phyloP scores from a whole-genome alignment of 768 basidiomycete species.

The Suillus placidus region DNA sequence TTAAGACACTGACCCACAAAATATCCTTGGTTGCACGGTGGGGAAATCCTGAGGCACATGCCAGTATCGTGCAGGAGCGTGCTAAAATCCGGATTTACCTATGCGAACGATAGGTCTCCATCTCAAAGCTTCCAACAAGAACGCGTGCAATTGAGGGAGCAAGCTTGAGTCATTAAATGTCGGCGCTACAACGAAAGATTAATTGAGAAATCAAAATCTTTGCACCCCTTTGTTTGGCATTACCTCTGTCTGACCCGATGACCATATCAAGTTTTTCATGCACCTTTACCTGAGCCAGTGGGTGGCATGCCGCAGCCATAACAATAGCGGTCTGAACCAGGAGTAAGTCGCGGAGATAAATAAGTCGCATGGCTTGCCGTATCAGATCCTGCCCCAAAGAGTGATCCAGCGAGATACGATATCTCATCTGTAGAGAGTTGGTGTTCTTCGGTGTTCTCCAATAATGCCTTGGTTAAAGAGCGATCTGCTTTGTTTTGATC shows the following conservation, averaged over 20 bases:
- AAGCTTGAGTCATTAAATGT: background rate
- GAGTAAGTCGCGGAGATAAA: background rate
- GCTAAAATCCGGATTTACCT: slow-evolving; percentile 26
- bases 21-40: slow-evolving; percentile 67
- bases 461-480: slow-evolving; percentile 53
- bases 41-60: slow-evolving; percentile 44
- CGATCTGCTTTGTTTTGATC: slow-evolving; percentile 9
- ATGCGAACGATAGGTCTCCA: slow-evolving; percentile 35
- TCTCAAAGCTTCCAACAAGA: slow-evolving; percentile 33
- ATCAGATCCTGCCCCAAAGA: slow-evolving; percentile 64
- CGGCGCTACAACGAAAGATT: background rate
- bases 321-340: slow-evolving; percentile 43
- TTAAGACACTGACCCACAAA: slow-evolving; percentile 45
- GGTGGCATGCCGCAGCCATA: slow-evolving; percentile 54
- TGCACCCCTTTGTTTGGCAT: background rate
- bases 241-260: slow-evolving; percentile 40
- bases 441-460: slow-evolving; percentile 51
- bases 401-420: slow-evolving; percentile 59
- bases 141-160: background rate
- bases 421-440: slow-evolving; percentile 53
- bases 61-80: background rate
- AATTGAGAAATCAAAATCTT: background rate
- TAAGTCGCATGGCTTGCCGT: slow-evolving; percentile 36
- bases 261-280: slow-evolving; percentile 55
- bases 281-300: slow-evolving; percentile 47